Conservation (phyloP, 2,329 filamentous ascomycete species). For the Colletotrichum scovillei region DNA sequence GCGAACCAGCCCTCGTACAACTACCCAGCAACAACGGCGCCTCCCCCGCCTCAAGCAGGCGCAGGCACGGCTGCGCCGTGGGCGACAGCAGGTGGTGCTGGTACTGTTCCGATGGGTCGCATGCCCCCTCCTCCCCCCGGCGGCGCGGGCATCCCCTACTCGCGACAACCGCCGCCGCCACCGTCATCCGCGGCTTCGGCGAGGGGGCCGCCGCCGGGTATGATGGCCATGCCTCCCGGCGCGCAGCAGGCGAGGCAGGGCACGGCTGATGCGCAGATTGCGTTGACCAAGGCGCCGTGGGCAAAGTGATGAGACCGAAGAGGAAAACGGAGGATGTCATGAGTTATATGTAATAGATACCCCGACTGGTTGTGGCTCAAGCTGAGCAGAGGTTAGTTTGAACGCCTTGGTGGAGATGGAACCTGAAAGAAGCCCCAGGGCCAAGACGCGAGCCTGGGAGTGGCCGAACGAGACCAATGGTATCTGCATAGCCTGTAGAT, state of each 20-base stretch:
- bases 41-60: conserved; percentile 37
- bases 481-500: neutral
- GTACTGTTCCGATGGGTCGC: conserved; percentile 43
- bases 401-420: neutral
- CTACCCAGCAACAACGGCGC: conserved; percentile 39
- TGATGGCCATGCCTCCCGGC: conserved; percentile 35
- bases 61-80: conserved; percentile 57
- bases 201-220: conserved; percentile 12
- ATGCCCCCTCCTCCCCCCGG: conserved; percentile 49
- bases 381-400: neutral
- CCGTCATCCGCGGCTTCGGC: conserved; percentile 3
- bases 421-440: neutral
- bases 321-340: neutral
- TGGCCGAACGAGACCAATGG: neutral
- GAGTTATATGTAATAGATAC: neutral
- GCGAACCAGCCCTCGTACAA: conserved; percentile 60
- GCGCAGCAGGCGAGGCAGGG: conserved; percentile 28
- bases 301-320: conserved; percentile 45
- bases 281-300: conserved; percentile 60
- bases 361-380: neutral
- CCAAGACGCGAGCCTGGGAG: too few species aligned
- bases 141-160: conserved; percentile 53
- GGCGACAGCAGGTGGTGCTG: conserved; percentile 41
- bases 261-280: conserved; percentile 52
- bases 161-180: conserved; percentile 45